Conservation (phyloP, 257 asterid species). For the Nicotiana benthamiana region DNA sequence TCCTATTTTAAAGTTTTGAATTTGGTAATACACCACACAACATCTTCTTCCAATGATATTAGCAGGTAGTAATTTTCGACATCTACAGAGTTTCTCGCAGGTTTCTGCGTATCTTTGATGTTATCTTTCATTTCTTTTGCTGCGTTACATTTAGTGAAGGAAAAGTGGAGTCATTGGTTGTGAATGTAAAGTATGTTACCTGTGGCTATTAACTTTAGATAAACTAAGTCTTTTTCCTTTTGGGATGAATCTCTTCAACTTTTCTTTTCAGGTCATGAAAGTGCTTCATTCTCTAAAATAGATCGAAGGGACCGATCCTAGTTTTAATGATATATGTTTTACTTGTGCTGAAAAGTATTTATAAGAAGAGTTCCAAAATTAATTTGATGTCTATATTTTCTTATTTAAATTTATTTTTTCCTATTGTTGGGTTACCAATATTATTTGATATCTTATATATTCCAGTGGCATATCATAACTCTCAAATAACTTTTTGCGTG, state of each 20-base stretch:
- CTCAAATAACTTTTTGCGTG: conserved; percentile 60
- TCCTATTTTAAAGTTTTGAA: not conserved
- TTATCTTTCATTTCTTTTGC: not conserved
- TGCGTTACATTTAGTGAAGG: not conserved
- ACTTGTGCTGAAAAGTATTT: conserved; percentile 88
- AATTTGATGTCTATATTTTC: not conserved
- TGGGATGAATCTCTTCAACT: not conserved
- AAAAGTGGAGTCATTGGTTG: not conserved
- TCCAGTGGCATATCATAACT: conserved; percentile 60
- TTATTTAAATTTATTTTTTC: not conserved
- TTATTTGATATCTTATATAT: conserved; percentile 25
- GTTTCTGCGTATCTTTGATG: conserved; percentile 17
- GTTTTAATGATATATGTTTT: conserved; percentile 79
- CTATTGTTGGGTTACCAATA: conserved; percentile 15
- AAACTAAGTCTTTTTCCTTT: not conserved
- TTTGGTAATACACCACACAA: not conserved
- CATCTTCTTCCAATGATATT: not conserved
- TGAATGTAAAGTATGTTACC: not conserved
- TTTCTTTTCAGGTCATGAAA: conserved; percentile 40
- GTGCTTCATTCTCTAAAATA: conserved; percentile 60
- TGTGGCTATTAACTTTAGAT: not conserved
- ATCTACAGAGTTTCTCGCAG: not conserved
- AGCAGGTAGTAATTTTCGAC: not conserved
- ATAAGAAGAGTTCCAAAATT: not conserved
- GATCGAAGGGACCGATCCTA: conserved; percentile 81